phyloP scores from a whole-genome alignment of 2,329 filamentous ascomycete species.

The Pyricularia sp. region DNA sequence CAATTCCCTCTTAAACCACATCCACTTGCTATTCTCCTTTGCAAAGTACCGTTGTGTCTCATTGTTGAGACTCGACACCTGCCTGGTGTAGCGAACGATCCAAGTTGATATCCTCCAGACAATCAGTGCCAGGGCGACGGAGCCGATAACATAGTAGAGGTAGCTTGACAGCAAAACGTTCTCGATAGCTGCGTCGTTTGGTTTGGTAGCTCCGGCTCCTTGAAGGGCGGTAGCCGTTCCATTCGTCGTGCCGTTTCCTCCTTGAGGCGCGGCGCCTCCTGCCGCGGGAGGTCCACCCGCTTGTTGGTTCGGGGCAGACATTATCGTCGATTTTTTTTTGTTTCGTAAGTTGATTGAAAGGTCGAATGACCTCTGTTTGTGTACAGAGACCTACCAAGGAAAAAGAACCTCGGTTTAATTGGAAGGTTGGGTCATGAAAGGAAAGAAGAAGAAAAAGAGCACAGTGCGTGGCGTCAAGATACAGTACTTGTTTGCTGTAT shows the following conservation, averaged over 20 bases:
- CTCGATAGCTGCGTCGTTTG: slow-evolving; percentile 25
- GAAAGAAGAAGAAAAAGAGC: background rate
- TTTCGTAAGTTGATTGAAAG: background rate
- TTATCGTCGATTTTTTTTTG: background rate
- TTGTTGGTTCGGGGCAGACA: background rate
- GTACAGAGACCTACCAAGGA: background rate
- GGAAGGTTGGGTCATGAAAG: background rate
- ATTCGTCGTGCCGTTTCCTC: background rate
- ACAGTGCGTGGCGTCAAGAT: background rate
- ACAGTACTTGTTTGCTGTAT: background rate
- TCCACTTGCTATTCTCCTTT: slow-evolving; percentile 37
- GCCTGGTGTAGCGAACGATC: slow-evolving; percentile 59
- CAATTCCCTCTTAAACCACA: slow-evolving; percentile 59
- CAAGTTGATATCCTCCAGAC: slow-evolving; percentile 56
- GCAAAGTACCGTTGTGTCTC: slow-evolving; percentile 74
- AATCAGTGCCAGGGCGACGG: slow-evolving; percentile 52
- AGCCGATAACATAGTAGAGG: slow-evolving; percentile 54
- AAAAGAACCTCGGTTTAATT: background rate
- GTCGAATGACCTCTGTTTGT: background rate
- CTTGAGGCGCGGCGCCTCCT: background rate
- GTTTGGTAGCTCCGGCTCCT: slow-evolving; percentile 10
- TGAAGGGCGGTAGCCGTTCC: slow-evolving; percentile 4
- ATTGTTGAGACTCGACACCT: slow-evolving; percentile 66
- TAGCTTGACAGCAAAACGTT: slow-evolving; percentile 51
- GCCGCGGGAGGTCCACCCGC: background rate